Percentiles rank a stretch among this genome's conserved stretches.
phyloP scores from a whole-genome alignment of 768 basidiomycete species.

The Russula emetica region DNA sequence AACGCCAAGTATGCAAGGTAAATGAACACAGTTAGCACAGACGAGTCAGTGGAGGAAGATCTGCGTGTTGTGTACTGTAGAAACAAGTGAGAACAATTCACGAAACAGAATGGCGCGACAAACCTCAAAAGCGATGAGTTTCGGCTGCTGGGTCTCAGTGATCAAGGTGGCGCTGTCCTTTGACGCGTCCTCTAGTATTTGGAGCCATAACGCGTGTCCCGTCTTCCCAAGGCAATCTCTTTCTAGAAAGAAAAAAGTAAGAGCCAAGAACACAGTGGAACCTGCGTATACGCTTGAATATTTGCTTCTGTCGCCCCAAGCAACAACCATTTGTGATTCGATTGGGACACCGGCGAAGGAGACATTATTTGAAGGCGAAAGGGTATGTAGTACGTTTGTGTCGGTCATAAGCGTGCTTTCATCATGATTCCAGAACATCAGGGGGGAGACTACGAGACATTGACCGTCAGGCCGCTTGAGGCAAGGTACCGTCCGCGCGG shows the following conservation, averaged over 20 bases:
- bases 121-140: conserved; percentile 46
- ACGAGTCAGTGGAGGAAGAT: conserved; percentile 46
- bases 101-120: conserved; percentile 19
- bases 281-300: conserved; percentile 47
- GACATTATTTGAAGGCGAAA: conserved; percentile 50
- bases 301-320: conserved; percentile 58
- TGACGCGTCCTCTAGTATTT: conserved; percentile 46
- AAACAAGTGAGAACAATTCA: conserved; percentile 6
- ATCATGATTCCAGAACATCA: conserved; percentile 71
- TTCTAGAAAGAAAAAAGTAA: conserved; percentile 82
- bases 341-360: conserved; percentile 61
- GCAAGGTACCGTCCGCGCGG: conserved; percentile 46
- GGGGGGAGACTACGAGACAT: conserved; percentile 71
- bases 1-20: conserved; percentile 76
- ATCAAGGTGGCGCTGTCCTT: conserved; percentile 38
- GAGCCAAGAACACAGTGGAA: conserved; percentile 64
- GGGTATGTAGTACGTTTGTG: conserved; percentile 52
- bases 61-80: conserved; percentile 51
- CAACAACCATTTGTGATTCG: conserved; percentile 72
- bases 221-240: conserved; percentile 59
- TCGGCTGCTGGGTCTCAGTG: conserved; percentile 42
- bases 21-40: conserved; percentile 63
- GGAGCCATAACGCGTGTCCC: conserved; percentile 62
- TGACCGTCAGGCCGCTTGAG: conserved; percentile 47
- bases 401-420: conserved; percentile 50